Conservation (phyloP, 2,329 filamentous ascomycete genomes). For the Chaetomium olivaceum region DNA sequence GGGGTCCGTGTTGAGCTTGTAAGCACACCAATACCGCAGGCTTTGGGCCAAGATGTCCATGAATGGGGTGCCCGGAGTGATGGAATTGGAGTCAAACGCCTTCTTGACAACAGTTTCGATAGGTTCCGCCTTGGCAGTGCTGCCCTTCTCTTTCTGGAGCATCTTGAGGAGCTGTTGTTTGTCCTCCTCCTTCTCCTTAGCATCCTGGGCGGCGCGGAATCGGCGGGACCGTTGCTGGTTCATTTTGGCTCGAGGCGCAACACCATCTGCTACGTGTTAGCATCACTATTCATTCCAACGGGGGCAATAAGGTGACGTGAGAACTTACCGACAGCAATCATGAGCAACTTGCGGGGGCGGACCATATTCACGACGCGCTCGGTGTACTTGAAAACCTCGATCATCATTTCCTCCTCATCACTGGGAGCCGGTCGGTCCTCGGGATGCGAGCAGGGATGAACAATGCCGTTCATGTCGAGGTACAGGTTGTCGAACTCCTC, state of each 20-base stretch:
- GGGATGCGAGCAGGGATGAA: slow-evolving; percentile 97
- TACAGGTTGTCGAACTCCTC: slow-evolving; percentile 98
- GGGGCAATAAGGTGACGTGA: slow-evolving; percentile 8
- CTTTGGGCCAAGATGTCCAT: slow-evolving; percentile 94
- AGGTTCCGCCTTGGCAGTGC: slow-evolving; percentile 61
- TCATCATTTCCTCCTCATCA: slow-evolving; percentile 99
- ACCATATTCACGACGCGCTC: slow-evolving; percentile 99
- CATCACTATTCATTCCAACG: not conserved
- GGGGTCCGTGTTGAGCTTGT: slow-evolving; percentile 96
- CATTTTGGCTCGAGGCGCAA: slow-evolving; percentile 98
- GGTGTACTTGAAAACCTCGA: slow-evolving; percentile 98
- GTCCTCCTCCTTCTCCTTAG: slow-evolving; percentile 88
- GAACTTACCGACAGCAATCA: slow-evolving; percentile 88
- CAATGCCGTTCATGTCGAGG: slow-evolving; percentile 99
- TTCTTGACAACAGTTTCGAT: slow-evolving; percentile 71
- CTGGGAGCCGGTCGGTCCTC: slow-evolving; percentile 88
- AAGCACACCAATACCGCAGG: slow-evolving; percentile 93
- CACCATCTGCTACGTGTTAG: slow-evolving; percentile 68
- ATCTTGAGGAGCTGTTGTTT: slow-evolving; percentile 85
- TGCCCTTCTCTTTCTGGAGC: slow-evolving; percentile 74
- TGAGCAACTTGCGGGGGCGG: slow-evolving; percentile 87
- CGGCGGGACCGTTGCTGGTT: slow-evolving; percentile 97
- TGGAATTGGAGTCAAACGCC: slow-evolving; percentile 84
- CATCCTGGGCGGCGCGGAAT: slow-evolving; percentile 92
- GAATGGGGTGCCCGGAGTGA: slow-evolving; percentile 96